phyloP scores from a whole-genome alignment of 2,329 filamentous ascomycete genomes.

The Claviceps digitariae region DNA sequence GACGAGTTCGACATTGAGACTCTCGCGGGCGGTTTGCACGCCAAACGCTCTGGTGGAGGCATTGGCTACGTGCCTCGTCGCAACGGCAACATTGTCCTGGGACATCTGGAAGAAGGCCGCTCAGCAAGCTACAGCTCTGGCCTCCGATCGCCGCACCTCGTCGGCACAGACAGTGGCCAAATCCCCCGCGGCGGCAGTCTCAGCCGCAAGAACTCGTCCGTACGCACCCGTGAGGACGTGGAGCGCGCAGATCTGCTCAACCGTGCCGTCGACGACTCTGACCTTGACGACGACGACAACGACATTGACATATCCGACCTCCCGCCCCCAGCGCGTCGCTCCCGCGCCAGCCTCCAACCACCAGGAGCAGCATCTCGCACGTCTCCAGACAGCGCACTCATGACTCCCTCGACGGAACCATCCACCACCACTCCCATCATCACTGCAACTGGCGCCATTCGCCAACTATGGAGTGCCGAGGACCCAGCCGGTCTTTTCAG shows the following conservation, averaged over 20 bases:
- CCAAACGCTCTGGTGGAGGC: slow-evolving; percentile 63
- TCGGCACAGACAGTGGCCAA: slow-evolving; percentile 22
- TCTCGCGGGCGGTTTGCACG: slow-evolving; percentile 58
- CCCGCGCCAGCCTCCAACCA: slow-evolving; percentile 14
- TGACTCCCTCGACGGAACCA: slow-evolving; percentile 17
- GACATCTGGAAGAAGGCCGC: slow-evolving; percentile 30
- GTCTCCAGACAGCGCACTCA: slow-evolving; percentile 15
- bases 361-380: neutral
- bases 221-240: slow-evolving; percentile 28
- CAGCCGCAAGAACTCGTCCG: slow-evolving; percentile 37
- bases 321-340: slow-evolving; percentile 42
- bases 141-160: slow-evolving; percentile 33
- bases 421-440: slow-evolving; percentile 28
- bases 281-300: slow-evolving; percentile 32
- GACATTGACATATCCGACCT: slow-evolving; percentile 55
- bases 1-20: slow-evolving; percentile 96
- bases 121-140: slow-evolving; percentile 40
- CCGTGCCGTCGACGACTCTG: slow-evolving; percentile 38
- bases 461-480: slow-evolving; percentile 68
- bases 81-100: slow-evolving; percentile 46
- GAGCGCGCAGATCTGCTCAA: slow-evolving; percentile 46
- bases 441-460: slow-evolving; percentile 64
- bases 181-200: slow-evolving; percentile 34
- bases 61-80: slow-evolving; percentile 65
- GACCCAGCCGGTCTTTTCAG: slow-evolving; percentile 84